A percentile compares a stretch with the other conserved stretches of the same genome.
phyloP scores from a whole-genome alignment of 1,284 basidiomycete species.

The Tremellales sp. region DNA sequence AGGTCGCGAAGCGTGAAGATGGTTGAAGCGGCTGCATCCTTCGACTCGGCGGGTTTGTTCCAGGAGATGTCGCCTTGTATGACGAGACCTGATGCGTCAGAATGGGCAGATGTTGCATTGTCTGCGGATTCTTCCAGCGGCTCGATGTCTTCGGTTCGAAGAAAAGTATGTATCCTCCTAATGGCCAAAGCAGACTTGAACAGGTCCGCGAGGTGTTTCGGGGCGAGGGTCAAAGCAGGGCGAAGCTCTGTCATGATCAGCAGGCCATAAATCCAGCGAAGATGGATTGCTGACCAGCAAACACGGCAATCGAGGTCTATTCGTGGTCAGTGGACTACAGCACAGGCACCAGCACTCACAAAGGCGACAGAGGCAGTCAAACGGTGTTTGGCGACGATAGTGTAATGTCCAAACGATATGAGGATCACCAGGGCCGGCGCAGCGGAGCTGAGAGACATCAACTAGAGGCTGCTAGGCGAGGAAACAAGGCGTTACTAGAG shows the following conservation, averaged over 20 bases:
- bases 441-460: no score
- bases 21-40: background rate
- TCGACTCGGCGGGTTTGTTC: background rate
- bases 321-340: no score
- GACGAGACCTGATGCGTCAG: no score
- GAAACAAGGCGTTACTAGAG: no score
- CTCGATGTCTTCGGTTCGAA: no score
- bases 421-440: slow-evolving; percentile 40
- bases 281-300: slow-evolving; percentile 56
- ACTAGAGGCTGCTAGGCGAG: no score
- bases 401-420: slow-evolving; percentile 57
- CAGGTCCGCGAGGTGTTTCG: slow-evolving; percentile 15
- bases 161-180: no score
- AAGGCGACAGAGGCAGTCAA: slow-evolving; percentile 80
- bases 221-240: slow-evolving; percentile 18
- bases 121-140: no score
- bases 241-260: slow-evolving; percentile 9
- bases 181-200: no score
- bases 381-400: slow-evolving; percentile 54
- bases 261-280: background rate
- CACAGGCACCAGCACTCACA: slow-evolving; percentile 27
- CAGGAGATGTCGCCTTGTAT: slow-evolving; percentile 31
- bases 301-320: slow-evolving; percentile 62
- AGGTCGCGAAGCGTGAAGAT: slow-evolving; percentile 70
- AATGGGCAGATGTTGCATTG: no score